Conservation (phyloP, 306 rosid species). For the Chamaecrista fasciculata region DNA sequence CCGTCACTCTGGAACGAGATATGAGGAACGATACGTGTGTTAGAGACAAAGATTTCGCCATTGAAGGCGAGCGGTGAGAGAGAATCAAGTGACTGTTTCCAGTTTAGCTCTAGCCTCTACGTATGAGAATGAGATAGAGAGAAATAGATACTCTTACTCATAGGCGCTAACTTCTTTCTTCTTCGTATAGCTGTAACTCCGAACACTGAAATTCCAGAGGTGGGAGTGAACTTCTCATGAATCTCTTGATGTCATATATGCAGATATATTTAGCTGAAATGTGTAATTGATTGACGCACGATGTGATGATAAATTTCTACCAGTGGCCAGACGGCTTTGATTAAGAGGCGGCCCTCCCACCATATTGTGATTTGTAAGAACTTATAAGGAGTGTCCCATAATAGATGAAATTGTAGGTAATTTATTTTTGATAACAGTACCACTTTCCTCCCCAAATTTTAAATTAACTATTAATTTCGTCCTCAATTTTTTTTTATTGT, state of each 20-base stretch:
- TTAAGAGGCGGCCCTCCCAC: neutral
- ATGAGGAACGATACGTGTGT: slow-evolving; percentile 28
- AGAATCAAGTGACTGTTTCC: neutral
- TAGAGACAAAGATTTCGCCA: slow-evolving; percentile 45
- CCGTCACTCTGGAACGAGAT: slow-evolving; percentile 34
- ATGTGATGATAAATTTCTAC: neutral
- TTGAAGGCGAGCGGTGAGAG: neutral
- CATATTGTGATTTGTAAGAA: too few relatives aligned
- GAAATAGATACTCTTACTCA: too few relatives aligned
- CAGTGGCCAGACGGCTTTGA: neutral
- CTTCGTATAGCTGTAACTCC: neutral
- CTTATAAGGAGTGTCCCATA: too few relatives aligned
- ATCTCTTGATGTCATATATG: neutral
- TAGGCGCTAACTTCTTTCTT: neutral
- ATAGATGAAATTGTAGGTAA: too few relatives aligned
- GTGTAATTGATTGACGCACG: neutral
- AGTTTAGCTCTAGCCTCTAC: slow-evolving; percentile 12
- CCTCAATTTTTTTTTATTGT: too few relatives aligned
- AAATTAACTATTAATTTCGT: too few relatives aligned
- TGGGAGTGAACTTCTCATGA: neutral
- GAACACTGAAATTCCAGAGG: neutral
- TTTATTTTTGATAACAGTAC: too few relatives aligned
- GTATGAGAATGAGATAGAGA: slow-evolving; percentile 7
- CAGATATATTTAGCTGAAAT: neutral
- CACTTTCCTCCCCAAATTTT: too few relatives aligned